Evolutionary conservation across 108 stramenopile genomes (phyloP).

Genomic region (Nitzschia sp.): DNA sequence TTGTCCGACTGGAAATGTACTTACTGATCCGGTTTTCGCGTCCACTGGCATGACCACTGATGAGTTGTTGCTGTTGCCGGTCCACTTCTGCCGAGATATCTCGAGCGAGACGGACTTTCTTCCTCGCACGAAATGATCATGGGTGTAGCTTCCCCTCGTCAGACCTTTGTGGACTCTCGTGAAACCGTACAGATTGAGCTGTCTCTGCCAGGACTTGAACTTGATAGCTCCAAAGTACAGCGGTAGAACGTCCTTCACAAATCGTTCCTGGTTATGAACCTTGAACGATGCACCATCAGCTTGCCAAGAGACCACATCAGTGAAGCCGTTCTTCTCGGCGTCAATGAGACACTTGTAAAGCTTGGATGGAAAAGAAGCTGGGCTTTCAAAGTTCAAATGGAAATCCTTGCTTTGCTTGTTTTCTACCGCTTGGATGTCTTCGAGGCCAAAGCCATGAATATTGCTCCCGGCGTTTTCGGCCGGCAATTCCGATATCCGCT

Average conservation of each 20-base stretch:
- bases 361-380: slow-evolving; percentile 22
- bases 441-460: background rate
- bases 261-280: slow-evolving; percentile 44
- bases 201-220: slow-evolving; percentile 67
- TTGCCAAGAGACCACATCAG: slow-evolving; percentile 28
- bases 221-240: slow-evolving; percentile 55
- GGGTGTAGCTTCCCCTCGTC: slow-evolving; percentile 8
- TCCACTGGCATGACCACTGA: background rate
- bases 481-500: background rate
- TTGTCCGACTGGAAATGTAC: too few relatives aligned
- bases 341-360: slow-evolving; percentile 17
- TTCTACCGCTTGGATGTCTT: background rate
- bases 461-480: background rate
- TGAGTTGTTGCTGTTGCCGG: background rate
- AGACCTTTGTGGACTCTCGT: background rate
- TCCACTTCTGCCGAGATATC: slow-evolving; percentile 4
- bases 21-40: too few relatives aligned
- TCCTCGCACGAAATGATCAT: background rate
- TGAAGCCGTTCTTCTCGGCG: slow-evolving; percentile 12
- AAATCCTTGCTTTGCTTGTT: background rate
- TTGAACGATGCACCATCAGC: slow-evolving; percentile 52
- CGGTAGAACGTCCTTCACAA: slow-evolving; percentile 55
- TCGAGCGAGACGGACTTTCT: slow-evolving; percentile 2
- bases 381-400: background rate
- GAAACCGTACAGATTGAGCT: slow-evolving; percentile 35